phyloP scores from a whole-genome alignment of 2,329 filamentous ascomycete genomes.

The Penicillium sp. region DNA sequence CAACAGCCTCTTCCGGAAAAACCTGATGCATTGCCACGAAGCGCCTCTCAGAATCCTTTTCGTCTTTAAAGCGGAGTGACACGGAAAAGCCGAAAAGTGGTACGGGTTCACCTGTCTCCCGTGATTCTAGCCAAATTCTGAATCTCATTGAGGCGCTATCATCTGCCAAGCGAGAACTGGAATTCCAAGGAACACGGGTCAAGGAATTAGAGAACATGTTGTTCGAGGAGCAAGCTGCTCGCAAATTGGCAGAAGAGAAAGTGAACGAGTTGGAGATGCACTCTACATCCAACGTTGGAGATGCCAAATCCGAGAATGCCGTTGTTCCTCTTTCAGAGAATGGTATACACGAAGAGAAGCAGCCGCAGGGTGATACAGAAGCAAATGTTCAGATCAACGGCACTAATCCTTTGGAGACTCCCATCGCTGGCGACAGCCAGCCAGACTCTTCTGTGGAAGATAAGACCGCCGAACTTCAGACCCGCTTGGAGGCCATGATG shows the following conservation, averaged over 20 bases:
- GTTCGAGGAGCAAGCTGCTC: conserved; percentile 73
- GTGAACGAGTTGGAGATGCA: conserved; percentile 69
- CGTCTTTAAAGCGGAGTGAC: conserved; percentile 68
- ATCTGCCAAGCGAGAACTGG: conserved; percentile 80
- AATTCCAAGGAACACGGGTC: conserved; percentile 75
- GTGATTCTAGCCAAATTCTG: conserved; percentile 71
- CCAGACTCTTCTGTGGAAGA: conserved; percentile 38
- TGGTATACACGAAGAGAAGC: conserved; percentile 8
- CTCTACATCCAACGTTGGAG: conserved; percentile 43
- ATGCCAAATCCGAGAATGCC: conserved; percentile 47
- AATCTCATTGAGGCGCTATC: conserved; percentile 82
- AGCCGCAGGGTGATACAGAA: neutral
- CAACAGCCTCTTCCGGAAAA: conserved; percentile 93
- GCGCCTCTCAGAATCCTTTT: conserved; percentile 45
- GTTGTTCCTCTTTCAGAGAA: conserved; percentile 45
- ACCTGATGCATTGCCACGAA: conserved; percentile 62
- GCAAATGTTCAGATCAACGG: conserved; percentile 13
- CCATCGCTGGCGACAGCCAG: conserved; percentile 13
- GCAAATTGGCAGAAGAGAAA: conserved; percentile 79
- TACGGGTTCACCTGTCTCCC: conserved; percentile 46
- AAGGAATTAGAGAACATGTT: conserved; percentile 78
- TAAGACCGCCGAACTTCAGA: conserved; percentile 57
- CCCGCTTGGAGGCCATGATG: conserved; percentile 72
- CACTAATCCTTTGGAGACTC: conserved; percentile 6
- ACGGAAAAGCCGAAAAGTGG: conserved; percentile 69